Evolutionary conservation across 371 early-diverging fungal species (phyloP).

Genomic region (Rhizopus stolonifer): DNA sequence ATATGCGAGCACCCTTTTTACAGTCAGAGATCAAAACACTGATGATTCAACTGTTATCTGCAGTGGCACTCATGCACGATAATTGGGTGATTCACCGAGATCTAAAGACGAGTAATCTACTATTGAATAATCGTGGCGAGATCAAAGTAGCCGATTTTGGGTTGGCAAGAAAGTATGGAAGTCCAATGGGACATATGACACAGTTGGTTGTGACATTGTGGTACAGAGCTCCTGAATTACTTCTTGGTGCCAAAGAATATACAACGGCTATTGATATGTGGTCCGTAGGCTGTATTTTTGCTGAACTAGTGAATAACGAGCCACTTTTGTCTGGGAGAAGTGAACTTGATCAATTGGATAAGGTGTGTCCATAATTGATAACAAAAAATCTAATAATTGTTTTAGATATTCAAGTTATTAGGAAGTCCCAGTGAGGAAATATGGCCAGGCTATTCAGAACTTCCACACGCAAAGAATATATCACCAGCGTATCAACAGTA

Average conservation of each 20-base stretch:
- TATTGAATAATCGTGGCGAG: slow-evolving; percentile 83
- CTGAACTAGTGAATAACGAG: slow-evolving; percentile 77
- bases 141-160: slow-evolving; percentile 91
- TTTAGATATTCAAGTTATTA: slow-evolving; percentile 68
- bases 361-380: slow-evolving; percentile 35
- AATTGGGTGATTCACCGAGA: slow-evolving; percentile 98
- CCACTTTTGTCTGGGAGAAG: slow-evolving; percentile 76
- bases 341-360: slow-evolving; percentile 81
- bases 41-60: slow-evolving; percentile 85
- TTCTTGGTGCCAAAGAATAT: slow-evolving; percentile 93
- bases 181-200: slow-evolving; percentile 75
- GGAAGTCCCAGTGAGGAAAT: slow-evolving; percentile 69
- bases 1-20: slow-evolving; percentile 76
- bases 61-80: slow-evolving; percentile 86
- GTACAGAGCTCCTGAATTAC: slow-evolving; percentile 97
- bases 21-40: slow-evolving; percentile 92
- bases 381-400: not conserved
- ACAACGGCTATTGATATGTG: slow-evolving; percentile 97
- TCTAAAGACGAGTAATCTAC: slow-evolving; percentile 95
- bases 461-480: slow-evolving; percentile 75
- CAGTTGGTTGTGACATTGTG: slow-evolving; percentile 91
- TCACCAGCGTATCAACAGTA: slow-evolving; percentile 54
- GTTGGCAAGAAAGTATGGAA: slow-evolving; percentile 74
- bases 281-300: slow-evolving; percentile 95
- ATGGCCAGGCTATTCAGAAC: slow-evolving; percentile 73